Base-by-base conservation (phyloP, 139 green algal genomes). In the Micromonas pusilla region DNA sequence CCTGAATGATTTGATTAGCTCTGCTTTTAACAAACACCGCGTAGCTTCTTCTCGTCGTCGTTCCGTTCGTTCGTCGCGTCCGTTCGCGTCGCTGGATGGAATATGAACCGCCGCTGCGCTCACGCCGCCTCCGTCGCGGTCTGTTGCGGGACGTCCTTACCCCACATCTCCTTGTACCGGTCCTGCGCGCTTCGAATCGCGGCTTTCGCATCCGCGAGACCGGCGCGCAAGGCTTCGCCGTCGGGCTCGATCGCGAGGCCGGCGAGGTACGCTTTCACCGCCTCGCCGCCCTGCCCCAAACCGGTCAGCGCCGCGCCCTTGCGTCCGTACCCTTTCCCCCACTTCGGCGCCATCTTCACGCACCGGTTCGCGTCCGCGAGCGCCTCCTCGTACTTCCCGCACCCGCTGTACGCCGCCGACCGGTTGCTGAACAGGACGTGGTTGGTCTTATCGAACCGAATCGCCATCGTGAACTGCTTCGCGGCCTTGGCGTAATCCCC, bases 401-500 rank as follows among this genome's bases (percentile, higher is more conserved):
- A 66, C 1, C 53, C 73, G 30, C 45, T 60, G 52, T 85, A 78
- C 30, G 86, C 80, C 32, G 80, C 86, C 0, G 82, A 79, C 20
- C 86, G 82, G 80, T 90, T 90, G 80, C 80, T 70, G 60, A 80
- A 81, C 45, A 87, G 78, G 70, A 88, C 83, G 34, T 81, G 66
- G 45, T 76, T 79, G 25, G 16, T 36, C 52, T 52, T 54, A 37
- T 68, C 53, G 21, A 86, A 30, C 31, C 79, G 79, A 38, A 86
- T 82, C 32, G 76, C 83, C 65, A 85, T 85, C 54, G 36, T 85
- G 82, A 88, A 90, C 36, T 90, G 82, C 36, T 80, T 76, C 23
- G 83, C 76, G 0, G 86, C 86, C 78, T 85, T 88, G 32, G 32
- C 0, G 72, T 79, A 88, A 32, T 90, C 82, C 9, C 78, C 78